A percentile compares a stretch with the other conserved stretches of the same genome.
Conservation (phyloP, 1,284 basidiomycete species). For the Sphagnurus paluster region DNA sequence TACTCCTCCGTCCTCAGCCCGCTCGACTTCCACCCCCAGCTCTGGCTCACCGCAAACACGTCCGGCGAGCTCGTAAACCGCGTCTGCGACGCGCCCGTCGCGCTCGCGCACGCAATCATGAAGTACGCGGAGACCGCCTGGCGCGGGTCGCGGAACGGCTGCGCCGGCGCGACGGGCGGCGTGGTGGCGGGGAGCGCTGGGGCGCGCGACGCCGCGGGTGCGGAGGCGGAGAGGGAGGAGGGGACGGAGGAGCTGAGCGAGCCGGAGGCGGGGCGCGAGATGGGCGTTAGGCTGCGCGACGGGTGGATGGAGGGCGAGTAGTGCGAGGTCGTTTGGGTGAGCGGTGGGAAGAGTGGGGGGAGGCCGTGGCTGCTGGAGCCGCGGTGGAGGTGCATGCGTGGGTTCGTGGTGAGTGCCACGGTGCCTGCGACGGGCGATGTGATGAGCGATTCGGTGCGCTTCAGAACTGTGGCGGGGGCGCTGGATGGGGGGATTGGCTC, state of each 20-base stretch:
- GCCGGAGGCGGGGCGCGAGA: conserved; percentile 19
- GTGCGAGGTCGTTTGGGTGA: conserved; percentile 28
- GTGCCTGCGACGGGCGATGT: conserved; percentile 2
- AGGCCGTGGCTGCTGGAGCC: conserved; percentile 31
- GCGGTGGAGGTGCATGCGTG: conserved; percentile 8
- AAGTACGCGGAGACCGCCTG: conserved; percentile 75
- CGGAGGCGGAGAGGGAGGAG: conserved; percentile 12
- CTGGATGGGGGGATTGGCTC: conserved; percentile 60
- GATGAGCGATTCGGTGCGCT: not conserved
- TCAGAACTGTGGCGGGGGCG: conserved; percentile 25
- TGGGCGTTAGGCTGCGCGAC: conserved; percentile 41
- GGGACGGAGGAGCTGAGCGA: conserved; percentile 26
- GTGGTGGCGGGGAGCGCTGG: conserved; percentile 41
- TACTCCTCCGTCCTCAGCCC: conserved; percentile 61
- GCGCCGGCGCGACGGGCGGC: conserved; percentile 42
- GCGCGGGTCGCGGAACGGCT: conserved; percentile 79
- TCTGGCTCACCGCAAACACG: conserved; percentile 76
- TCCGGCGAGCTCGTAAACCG: conserved; percentile 87
- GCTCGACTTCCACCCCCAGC: conserved; percentile 83
- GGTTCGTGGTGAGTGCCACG: not conserved
- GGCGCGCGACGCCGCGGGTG: conserved; percentile 15
- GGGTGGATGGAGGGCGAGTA: conserved; percentile 47
- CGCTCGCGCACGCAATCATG: conserved; percentile 78
- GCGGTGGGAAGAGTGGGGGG: conserved; percentile 22
- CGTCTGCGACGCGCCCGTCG: conserved; percentile 81